These are phyloP conservation scores for Agrocybe chaxingu DNA, from an alignment of 768 basidiomycete genomes.

Conservation along the genomic window DNA sequence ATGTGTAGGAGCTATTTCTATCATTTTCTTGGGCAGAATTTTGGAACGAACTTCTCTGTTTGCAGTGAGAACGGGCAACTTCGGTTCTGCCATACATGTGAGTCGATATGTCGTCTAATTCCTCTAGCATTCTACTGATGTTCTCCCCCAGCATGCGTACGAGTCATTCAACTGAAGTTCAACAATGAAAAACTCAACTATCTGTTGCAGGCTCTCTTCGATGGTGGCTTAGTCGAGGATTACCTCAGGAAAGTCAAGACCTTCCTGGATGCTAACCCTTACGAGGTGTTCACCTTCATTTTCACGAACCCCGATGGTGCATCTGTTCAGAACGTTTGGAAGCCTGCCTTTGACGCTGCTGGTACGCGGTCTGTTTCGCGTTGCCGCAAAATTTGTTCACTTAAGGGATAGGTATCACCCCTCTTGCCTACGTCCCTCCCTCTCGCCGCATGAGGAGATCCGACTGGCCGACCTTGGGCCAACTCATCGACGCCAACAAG, in stretches of 20 bases:
- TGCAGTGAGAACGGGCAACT: conserved; percentile 38
- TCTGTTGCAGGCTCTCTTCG: conserved; percentile 37
- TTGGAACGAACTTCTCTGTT: not conserved
- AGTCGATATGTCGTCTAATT: not conserved
- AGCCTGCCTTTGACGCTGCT: conserved; percentile 47
- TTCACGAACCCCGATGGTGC: conserved; percentile 65
- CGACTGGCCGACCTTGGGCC: conserved; percentile 64
- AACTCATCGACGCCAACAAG: conserved; percentile 56
- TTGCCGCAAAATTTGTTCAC: not conserved
- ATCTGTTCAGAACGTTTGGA: conserved; percentile 46
- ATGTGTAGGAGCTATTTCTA: conserved; percentile 26
- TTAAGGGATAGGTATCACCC: conserved; percentile 32
- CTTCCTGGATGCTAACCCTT: conserved; percentile 59
- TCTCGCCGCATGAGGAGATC: conserved; percentile 35
- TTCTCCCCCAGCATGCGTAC: too few species aligned
- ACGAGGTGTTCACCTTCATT: conserved; percentile 61
- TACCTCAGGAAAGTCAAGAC: conserved; percentile 53
- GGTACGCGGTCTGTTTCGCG: conserved; percentile 27
- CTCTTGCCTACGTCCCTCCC: conserved; percentile 50
- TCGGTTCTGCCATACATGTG: conserved; percentile 68
- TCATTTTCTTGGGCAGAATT: not conserved
- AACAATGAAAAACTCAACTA: not conserved
- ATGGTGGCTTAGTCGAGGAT: conserved; percentile 46
- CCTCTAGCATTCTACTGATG: too few species aligned
- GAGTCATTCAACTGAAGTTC: too few species aligned